These are phyloP conservation scores for Hyaloperonospora arabidopsidis DNA, from an alignment of 352 stramenopile genomes.

Conservation along the genomic window DNA sequence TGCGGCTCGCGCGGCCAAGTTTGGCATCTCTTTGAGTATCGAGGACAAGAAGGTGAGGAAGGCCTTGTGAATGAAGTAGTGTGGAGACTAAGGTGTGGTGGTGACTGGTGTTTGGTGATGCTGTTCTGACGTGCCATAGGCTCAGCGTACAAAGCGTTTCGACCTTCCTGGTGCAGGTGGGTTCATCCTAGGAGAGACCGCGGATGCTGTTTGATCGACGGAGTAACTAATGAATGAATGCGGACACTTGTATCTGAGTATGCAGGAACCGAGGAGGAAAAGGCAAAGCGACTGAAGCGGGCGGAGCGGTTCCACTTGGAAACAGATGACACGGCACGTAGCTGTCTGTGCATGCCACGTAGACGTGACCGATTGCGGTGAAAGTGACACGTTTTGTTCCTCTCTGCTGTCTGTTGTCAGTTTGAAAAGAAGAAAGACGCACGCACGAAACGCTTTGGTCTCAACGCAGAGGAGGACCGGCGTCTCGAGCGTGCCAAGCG, in stretches of 20 bases:
- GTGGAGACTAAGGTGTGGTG: not conserved
- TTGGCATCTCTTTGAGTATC: constrained; percentile 59
- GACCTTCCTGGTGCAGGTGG: constrained; percentile 41
- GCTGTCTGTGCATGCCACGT: not conserved
- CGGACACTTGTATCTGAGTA: constrained; percentile 5
- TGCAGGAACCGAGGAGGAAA: constrained; percentile 37
- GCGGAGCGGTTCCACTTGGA: constrained; percentile 75
- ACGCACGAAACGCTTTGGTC: constrained; percentile 70
- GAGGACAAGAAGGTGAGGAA: constrained; percentile 65
- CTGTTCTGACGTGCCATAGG: constrained; percentile 21
- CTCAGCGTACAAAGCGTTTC: constrained; percentile 74
- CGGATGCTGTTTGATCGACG: not conserved
- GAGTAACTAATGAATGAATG: not conserved
- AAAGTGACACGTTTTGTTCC: constrained; percentile 5
- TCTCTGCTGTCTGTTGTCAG: constrained; percentile 21
- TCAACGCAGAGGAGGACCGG: constrained; percentile 75
- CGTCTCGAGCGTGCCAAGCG: constrained; percentile 77
- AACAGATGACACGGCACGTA: constrained; percentile 59
- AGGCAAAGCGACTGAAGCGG: constrained; percentile 62
- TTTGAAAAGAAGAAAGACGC: constrained; percentile 77
- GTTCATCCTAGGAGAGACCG: constrained; percentile 1
- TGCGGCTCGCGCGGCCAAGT: constrained; percentile 70
- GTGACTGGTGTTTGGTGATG: not conserved
- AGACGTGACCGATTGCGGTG: constrained; percentile 8
- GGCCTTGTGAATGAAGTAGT: not conserved